Evolutionary conservation across 257 asterid species (phyloP), one percentile per base, ranked within the genome.

Genomic region (Cinchona pubescens): DNA sequence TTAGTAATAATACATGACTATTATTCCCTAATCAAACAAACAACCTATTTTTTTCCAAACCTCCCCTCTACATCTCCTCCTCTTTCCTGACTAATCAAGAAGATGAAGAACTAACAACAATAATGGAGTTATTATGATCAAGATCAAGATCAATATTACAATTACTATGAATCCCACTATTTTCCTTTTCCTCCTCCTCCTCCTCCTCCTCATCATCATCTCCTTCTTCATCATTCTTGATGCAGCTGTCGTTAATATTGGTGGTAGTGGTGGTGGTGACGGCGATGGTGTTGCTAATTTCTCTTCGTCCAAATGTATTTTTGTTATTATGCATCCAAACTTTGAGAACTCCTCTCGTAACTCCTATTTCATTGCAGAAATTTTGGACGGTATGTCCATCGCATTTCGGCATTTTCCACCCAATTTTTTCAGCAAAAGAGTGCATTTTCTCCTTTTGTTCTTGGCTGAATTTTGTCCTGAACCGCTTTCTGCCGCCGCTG

Each of bases 371-470:
- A 32, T 40, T 62, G 75, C 89, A 86, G 43, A 91, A 89, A 2
- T 88, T 87, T 40, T 34, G 78, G 76, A 92, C 91, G 69, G 72
- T 76, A 58, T 67, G 66, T 4, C 85, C 88, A 68, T 88, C 90
- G 27, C 78, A 30, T 53, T 74, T 88, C 46, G 83, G 91, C 87
- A 92, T 69, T 75, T 83, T 88, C 97, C 97, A 92, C 2, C 91
- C 94, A 3, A 88, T 2, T 34, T 78, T 86, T 38, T 76, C 90
- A 4, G 97, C 77, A 14, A 90, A 92, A 29, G 67, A 68, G 0
- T 35, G 89, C 96, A 92, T 90, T 42, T 85, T 88, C 49, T 79
- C 92, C 81, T 87, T 92, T 83, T 92, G 97, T 0, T 81, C 82
- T 5, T 72, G 84, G 35, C 83, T 88, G 83, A 90, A 92, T 68